Percentiles rank a stretch among this genome's conserved stretches.
Evolutionary conservation across 129 eudicot genomes (phyloP).

Genomic region (Lactuca sativa): DNA sequence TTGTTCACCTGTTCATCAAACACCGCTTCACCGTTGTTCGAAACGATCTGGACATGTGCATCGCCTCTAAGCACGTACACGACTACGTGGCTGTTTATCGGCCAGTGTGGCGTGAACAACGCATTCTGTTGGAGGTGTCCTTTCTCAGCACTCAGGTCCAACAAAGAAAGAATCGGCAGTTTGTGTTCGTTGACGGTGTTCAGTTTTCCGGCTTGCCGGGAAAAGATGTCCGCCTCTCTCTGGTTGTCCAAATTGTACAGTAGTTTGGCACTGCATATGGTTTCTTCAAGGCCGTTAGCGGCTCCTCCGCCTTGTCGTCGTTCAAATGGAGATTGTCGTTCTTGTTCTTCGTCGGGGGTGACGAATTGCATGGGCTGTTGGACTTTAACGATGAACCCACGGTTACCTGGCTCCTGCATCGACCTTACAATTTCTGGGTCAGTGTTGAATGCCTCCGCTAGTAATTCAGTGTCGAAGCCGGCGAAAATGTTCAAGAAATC

Average conservation of each 20-base stretch:
- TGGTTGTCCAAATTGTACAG: constrained; percentile 45
- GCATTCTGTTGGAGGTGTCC: constrained; percentile 67
- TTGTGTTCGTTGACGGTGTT: constrained; percentile 43
- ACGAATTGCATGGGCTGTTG: constrained; percentile 44
- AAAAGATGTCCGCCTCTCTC: constrained; percentile 51
- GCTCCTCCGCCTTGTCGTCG: neutral
- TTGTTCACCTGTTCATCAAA: constrained; percentile 55
- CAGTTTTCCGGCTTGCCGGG: constrained; percentile 54
- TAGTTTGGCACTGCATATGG: constrained; percentile 47
- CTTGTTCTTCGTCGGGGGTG: constrained; percentile 46
- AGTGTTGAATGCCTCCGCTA: constrained; percentile 63
- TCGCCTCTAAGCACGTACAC: constrained; percentile 60
- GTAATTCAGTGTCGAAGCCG: constrained; percentile 46
- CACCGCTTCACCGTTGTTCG: constrained; percentile 46
- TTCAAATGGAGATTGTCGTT: neutral
- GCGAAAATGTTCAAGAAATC: constrained; percentile 50
- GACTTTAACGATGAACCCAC: constrained; percentile 50
- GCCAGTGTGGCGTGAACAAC: constrained; percentile 54
- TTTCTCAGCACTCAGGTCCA: constrained; percentile 68
- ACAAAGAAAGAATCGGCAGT: constrained; percentile 51
- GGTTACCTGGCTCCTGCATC: constrained; percentile 51
- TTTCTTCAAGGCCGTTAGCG: constrained; percentile 54
- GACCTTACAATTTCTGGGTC: constrained; percentile 37
- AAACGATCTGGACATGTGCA: constrained; percentile 52
- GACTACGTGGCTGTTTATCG: constrained; percentile 49